Percentiles rank a stretch among this genome's conserved stretches.
phyloP scores from a whole-genome alignment of 2,329 filamentous ascomycete genomes.

The Trichoderma koningii region DNA sequence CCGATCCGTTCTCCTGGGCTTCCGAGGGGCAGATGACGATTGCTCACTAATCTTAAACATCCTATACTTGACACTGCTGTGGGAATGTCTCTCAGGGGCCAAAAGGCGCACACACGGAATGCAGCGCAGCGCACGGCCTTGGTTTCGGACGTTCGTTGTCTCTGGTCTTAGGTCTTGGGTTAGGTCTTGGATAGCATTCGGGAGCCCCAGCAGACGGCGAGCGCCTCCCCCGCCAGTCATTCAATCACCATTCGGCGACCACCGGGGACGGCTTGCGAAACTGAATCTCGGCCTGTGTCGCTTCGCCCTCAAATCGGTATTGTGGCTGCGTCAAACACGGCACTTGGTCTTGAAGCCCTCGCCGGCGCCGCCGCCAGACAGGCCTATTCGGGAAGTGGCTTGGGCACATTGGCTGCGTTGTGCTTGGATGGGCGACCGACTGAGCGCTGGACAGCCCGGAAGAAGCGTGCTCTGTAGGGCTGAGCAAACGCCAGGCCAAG shows the following conservation, averaged over 20 bases:
- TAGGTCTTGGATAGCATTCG: background rate
- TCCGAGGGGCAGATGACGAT: slow-evolving; percentile 2
- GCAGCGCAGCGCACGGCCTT: background rate
- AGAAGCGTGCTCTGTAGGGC: slow-evolving; percentile 25
- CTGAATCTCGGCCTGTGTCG: slow-evolving; percentile 5
- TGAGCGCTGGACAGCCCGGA: background rate
- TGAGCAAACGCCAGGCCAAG: slow-evolving; percentile 19
- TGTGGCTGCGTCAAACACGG: slow-evolving; percentile 23
- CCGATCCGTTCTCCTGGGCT: slow-evolving; percentile 19
- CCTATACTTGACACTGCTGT: background rate
- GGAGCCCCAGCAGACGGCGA: background rate
- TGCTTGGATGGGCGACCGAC: slow-evolving; percentile 8
- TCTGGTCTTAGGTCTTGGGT: background rate
- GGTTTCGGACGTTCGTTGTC: background rate
- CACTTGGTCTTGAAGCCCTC: slow-evolving; percentile 19
- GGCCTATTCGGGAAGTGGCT: slow-evolving; percentile 23
- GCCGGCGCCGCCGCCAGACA: slow-evolving; percentile 18
- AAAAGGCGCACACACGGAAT: background rate
- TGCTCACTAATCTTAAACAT: background rate
- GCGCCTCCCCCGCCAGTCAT: slow-evolving; percentile 13
- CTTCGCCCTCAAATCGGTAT: slow-evolving; percentile 23
- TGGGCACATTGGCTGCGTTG: slow-evolving; percentile 6
- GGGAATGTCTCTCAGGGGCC: slow-evolving; percentile 12
- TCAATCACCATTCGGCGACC: slow-evolving; percentile 7
- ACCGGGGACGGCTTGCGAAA: slow-evolving; percentile 9